Conservation (phyloP, 495 filamentous ascomycete genomes). For the Hypomontagnella submonticulosa region DNA sequence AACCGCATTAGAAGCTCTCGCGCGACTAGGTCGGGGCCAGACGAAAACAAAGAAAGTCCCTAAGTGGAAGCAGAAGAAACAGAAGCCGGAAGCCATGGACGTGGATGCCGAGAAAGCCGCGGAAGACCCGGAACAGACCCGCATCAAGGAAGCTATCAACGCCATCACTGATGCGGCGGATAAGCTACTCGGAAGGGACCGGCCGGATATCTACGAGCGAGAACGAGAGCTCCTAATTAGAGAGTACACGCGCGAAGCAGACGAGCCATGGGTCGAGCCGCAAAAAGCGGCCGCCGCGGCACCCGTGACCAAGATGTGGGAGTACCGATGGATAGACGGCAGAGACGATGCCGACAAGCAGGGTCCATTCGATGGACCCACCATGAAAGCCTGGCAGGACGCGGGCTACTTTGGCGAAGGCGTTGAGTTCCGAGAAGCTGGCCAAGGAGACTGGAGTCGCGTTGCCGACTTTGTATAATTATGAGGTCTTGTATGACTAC, state of each 20-base stretch:
- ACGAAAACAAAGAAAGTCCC: constrained; percentile 72
- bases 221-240: constrained; percentile 86
- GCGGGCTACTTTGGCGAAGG: constrained; percentile 96
- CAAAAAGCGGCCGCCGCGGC: constrained; percentile 28
- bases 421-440: constrained; percentile 81
- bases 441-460: constrained; percentile 71
- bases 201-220: constrained; percentile 87
- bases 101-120: constrained; percentile 62
- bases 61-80: constrained; percentile 69
- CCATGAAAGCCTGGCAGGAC: constrained; percentile 88
- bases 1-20: constrained; percentile 88
- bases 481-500: not conserved
- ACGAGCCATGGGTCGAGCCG: constrained; percentile 88
- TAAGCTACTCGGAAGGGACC: constrained; percentile 80
- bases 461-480: constrained; percentile 70
- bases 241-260: constrained; percentile 86
- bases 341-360: constrained; percentile 82
- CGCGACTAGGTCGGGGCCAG: constrained; percentile 76
- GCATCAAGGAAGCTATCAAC: constrained; percentile 77
- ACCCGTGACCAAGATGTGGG: constrained; percentile 72
- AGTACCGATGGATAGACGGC: constrained; percentile 90
- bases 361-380: constrained; percentile 84
- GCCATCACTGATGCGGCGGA: constrained; percentile 89
- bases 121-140: constrained; percentile 76
- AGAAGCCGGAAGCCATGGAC: constrained; percentile 73